Conservation (phyloP, 2,329 filamentous ascomycete genomes). For the Ascochyta rabiei region DNA sequence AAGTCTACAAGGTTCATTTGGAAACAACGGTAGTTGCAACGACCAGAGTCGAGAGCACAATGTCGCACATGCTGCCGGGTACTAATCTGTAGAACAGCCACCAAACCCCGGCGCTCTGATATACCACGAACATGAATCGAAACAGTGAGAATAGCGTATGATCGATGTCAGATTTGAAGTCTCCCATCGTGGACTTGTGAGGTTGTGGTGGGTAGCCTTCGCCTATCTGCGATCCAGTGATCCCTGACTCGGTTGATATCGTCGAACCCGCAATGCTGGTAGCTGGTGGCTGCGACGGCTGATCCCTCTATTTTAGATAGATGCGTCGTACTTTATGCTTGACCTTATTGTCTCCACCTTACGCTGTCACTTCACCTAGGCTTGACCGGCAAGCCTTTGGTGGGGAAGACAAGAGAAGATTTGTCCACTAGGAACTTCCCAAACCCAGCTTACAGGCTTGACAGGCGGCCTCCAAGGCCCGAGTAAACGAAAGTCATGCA, state of each 20-base stretch:
- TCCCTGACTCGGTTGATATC: not conserved
- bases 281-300: not conserved
- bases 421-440: not conserved
- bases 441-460: not conserved
- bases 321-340: not conserved
- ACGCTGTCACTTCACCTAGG: not conserved
- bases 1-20: not conserved
- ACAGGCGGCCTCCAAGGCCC: not conserved
- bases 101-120: not conserved
- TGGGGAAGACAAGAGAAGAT: not conserved
- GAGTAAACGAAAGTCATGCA: not conserved
- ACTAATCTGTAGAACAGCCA: too few relatives aligned
- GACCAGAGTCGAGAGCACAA: not conserved
- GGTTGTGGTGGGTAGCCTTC: not conserved
- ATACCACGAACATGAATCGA: not conserved
- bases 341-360: not conserved
- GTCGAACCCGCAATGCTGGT: not conserved
- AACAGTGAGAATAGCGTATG: not conserved
- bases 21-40: not conserved
- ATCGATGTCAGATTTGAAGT: not conserved
- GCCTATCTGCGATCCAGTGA: not conserved
- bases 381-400: not conserved
- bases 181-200: not conserved
- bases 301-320: not conserved
- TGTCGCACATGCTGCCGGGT: not conserved